Percentiles rank a stretch among this genome's conserved stretches.
phyloP scores from a whole-genome alignment of 805 yeast species.

The Candida vartiovaarae region DNA sequence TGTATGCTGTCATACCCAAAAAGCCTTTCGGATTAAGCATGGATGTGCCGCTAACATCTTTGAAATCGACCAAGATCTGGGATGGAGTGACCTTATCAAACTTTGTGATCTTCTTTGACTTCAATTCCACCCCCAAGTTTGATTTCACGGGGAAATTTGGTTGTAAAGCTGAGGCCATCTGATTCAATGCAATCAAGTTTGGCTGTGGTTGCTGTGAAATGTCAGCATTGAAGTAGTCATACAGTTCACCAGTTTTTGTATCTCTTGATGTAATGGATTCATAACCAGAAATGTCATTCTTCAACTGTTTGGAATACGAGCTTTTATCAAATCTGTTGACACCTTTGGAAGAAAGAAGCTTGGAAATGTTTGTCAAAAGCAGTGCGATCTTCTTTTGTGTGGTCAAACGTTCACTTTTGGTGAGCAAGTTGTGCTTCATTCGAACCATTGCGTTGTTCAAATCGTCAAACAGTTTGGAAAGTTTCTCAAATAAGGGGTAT shows the following conservation, averaged over 20 bases:
- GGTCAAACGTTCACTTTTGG: conserved; percentile 41
- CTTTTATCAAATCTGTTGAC: conserved; percentile 24
- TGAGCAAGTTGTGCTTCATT: conserved; percentile 42
- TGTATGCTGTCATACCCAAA: conserved; percentile 63
- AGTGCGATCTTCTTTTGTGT: conserved; percentile 47
- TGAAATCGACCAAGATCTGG: conserved; percentile 72
- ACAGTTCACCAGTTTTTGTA: conserved; percentile 48
- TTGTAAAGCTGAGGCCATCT: conserved; percentile 62
- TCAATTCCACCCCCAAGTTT: conserved; percentile 28
- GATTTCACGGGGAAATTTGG: conserved; percentile 57
- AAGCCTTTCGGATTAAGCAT: conserved; percentile 57
- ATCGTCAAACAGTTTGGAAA: conserved; percentile 45
- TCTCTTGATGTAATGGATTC: conserved; percentile 65
- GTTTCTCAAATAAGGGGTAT: conserved; percentile 51
- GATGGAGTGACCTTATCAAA: conserved; percentile 41
- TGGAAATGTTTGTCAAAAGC: conserved; percentile 52
- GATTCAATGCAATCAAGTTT: conserved; percentile 56
- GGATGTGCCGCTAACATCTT: conserved; percentile 58
- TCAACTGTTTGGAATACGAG: conserved; percentile 17
- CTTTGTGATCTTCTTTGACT: conserved; percentile 40
- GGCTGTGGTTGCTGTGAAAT: conserved; percentile 35
- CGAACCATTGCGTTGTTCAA: conserved; percentile 54
- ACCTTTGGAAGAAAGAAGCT: conserved; percentile 44
- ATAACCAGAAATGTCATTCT: conserved; percentile 53
- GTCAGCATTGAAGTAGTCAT: conserved; percentile 28